phyloP scores from a whole-genome alignment of 2,329 filamentous ascomycete species.

The Didymella exigua region DNA sequence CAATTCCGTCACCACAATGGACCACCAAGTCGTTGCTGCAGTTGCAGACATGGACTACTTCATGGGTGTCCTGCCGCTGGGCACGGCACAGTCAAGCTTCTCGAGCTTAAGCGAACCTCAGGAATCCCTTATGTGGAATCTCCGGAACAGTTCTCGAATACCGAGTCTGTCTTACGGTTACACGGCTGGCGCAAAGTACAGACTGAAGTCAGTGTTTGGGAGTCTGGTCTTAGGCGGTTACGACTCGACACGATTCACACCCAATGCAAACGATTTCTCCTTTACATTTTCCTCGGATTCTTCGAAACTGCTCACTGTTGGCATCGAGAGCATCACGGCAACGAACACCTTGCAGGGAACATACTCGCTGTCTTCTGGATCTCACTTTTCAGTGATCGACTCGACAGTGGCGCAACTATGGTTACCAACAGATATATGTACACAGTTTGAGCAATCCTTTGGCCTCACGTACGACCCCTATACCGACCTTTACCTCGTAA shows the following conservation, averaged over 20 bases:
- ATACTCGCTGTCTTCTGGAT: conserved; percentile 37
- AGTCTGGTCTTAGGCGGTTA: conserved; percentile 52
- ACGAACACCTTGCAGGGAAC: conserved; percentile 43
- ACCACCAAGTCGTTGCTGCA: conserved; percentile 39
- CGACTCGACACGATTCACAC: conserved; percentile 47
- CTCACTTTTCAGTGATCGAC: conserved; percentile 48
- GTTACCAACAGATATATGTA: conserved; percentile 49
- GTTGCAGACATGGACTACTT: conserved; percentile 39
- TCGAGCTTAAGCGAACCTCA: conserved; percentile 34
- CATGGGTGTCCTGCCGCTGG: conserved; percentile 39
- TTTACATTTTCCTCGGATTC: conserved; percentile 43
- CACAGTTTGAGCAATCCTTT: conserved; percentile 49
- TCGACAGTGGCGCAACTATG: conserved; percentile 51
- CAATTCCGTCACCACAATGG: conserved; percentile 23
- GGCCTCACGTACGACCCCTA: conserved; percentile 47
- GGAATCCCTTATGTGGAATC: conserved; percentile 34
- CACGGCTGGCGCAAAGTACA: conserved; percentile 45
- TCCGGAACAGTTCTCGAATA: conserved; percentile 38
- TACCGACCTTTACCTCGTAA: conserved; percentile 48
- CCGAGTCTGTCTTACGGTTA: conserved; percentile 46
- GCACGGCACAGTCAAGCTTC: conserved; percentile 38
- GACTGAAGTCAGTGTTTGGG: conserved; percentile 40
- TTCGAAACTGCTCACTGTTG: conserved; percentile 41
- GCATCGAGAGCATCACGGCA: conserved; percentile 41
- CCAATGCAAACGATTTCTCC: conserved; percentile 36